A percentile compares a stretch with the other conserved stretches of the same genome.
Conservation (phyloP, 768 basidiomycete species). For the Termitomyces sp. region DNA sequence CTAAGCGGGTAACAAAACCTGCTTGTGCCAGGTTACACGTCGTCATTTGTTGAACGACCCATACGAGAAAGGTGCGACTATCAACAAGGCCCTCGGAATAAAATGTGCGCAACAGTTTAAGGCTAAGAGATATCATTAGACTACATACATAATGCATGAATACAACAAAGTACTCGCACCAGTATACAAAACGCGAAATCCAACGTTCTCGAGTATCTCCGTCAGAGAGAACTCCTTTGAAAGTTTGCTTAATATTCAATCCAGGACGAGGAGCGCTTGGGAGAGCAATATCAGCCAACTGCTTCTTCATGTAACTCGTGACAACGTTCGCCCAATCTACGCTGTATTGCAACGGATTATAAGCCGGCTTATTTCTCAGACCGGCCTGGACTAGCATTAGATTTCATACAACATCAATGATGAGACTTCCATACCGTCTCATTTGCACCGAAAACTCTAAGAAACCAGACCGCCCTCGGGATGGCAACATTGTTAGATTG, state of each 20-base stretch:
- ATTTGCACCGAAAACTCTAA: slow-evolving; percentile 82
- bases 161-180: slow-evolving; percentile 35
- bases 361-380: slow-evolving; percentile 70
- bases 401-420: neutral
- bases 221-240: slow-evolving; percentile 77
- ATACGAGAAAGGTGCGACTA: slow-evolving; percentile 66
- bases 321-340: slow-evolving; percentile 81
- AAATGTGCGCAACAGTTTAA: slow-evolving; percentile 67
- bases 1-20: slow-evolving; percentile 68
- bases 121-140: slow-evolving; percentile 30
- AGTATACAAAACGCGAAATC: slow-evolving; percentile 75
- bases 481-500: slow-evolving; percentile 75
- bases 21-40: slow-evolving; percentile 78
- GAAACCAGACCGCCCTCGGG: slow-evolving; percentile 81
- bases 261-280: slow-evolving; percentile 74
- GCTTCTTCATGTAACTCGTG: slow-evolving; percentile 79
- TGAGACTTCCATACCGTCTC: slow-evolving; percentile 52
- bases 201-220: slow-evolving; percentile 64
- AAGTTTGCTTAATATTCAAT: slow-evolving; percentile 77
- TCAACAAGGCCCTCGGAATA: slow-evolving; percentile 81
- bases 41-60: slow-evolving; percentile 76
- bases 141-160: neutral
- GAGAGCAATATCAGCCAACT: slow-evolving; percentile 69
- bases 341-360: slow-evolving; percentile 79
- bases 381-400: slow-evolving; percentile 39